Base-by-base conservation (phyloP, 1,139 yeast genomes). In the Blastobotrys serpentis region DNA sequence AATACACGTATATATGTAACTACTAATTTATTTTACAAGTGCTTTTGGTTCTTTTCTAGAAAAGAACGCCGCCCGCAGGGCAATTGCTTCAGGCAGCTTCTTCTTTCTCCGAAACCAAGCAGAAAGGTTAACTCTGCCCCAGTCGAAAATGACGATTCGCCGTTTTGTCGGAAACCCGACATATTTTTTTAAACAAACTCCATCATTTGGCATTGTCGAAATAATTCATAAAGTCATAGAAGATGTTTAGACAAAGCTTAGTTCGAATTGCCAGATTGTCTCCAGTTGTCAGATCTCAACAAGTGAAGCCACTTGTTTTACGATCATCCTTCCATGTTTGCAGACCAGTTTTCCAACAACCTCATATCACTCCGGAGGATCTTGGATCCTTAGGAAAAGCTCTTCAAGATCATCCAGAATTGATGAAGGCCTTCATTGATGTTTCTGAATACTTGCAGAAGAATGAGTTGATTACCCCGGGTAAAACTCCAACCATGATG, bases 401-500 rank as follows among this genome's bases (percentile, higher is more conserved):
- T 7, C 25, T 36, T 10, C 40, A 36, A 14, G 36, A 36, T 22
- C 23, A 43, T 42, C 51, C 51, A 2, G 49, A 43, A 16, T 34
- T 50, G 21, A 25, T 44, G 38, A 33, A 34, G n/a, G 42, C 40
- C 32, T 45, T 50, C 37, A 30, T 14, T 4, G 51, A 45, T 16
- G 30, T 45, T 38, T 50, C 45, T 11, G 16, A 17, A 11, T 50
- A 47, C 47, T 32, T 50, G 23, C 42, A 36, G 14, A 25, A 39
- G 4, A 39, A 42, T 37, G 34, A 37, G 17, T 40, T 50, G 14
- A 44, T 47, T 18, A 36, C 42, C 8, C 42, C 44, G 2, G 53
- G 53, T 8, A 37, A 44, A 36, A 44, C 47, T 6, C 53, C 53
- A 2, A 25, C 44, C 2, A 32, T 43, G 17, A 42, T 42, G 40